Evolutionary conservation across 352 stramenopile species (phyloP).

Genomic region (Phytophthora macrochlamydospora): DNA sequence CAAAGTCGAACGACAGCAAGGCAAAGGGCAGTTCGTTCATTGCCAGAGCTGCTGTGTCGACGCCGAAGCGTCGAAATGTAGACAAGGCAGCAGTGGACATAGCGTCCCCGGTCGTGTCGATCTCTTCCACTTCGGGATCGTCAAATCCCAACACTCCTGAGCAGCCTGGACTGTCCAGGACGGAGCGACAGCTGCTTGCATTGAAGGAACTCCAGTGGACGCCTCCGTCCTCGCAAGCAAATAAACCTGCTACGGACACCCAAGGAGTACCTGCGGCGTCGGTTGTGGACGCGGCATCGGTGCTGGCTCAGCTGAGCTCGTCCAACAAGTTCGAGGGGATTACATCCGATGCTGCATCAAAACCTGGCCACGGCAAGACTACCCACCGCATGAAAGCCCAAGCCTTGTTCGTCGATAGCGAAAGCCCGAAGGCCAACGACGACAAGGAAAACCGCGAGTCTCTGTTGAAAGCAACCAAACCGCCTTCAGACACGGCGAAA

Average conservation of each 20-base stretch:
- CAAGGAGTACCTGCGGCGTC: conserved; percentile 20
- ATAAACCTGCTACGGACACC: conserved; percentile 16
- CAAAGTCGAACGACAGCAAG: conserved; percentile 10
- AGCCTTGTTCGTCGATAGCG: conserved; percentile 36
- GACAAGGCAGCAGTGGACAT: conserved; percentile 32
- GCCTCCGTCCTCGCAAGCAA: conserved; percentile 15
- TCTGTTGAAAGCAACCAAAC: conserved; percentile 2
- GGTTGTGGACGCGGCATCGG: conserved; percentile 21
- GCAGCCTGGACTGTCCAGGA: conserved; percentile 36
- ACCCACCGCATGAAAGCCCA: conserved; percentile 36
- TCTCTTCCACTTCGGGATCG: conserved; percentile 62
- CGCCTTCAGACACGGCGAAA: conserved; percentile 1
- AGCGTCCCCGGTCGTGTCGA: conserved; percentile 71
- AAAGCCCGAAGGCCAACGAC: conserved; percentile 10
- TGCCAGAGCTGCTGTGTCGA: conserved; percentile 16
- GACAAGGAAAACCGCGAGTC: conserved; percentile 12
- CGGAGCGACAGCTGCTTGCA: conserved; percentile 43
- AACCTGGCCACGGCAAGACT: conserved; percentile 6
- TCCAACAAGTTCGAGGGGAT: conserved; percentile 12
- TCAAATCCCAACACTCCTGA: conserved; percentile 75
- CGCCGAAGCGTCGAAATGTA: not conserved
- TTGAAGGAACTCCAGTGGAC: conserved; percentile 70
- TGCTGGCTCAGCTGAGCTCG: conserved; percentile 27
- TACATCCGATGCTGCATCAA: conserved; percentile 4
- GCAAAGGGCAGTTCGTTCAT: conserved; percentile 11